These are phyloP conservation scores for Saturnispora zaruensis DNA, from an alignment of 805 yeast genomes.

Conservation along the genomic window DNA sequence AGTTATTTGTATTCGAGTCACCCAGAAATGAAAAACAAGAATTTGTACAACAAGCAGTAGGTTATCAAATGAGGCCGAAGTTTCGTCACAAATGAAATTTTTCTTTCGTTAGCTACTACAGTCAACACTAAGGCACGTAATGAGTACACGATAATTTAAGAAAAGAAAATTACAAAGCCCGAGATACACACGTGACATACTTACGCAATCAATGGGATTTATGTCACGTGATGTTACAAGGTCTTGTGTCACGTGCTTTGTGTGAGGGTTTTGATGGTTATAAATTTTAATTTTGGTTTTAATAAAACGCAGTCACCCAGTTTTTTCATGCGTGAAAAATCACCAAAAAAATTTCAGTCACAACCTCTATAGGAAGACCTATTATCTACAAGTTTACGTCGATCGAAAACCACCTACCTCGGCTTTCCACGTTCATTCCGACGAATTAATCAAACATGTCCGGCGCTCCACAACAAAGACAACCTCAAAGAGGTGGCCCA, in stretches of 20 bases:
- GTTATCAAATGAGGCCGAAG: no score
- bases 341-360: background rate
- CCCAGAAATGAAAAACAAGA: no score
- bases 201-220: no score
- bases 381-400: slow-evolving; percentile 26
- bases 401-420: slow-evolving; percentile 63
- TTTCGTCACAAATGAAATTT: no score
- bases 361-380: background rate
- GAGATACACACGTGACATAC: no score
- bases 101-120: no score
- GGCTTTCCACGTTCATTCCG: slow-evolving; percentile 68
- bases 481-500: slow-evolving; percentile 40
- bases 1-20: no score
- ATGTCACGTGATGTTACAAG: background rate
- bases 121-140: no score
- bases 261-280: background rate
- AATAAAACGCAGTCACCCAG: background rate
- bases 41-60: no score
- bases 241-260: background rate
- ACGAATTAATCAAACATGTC: slow-evolving; percentile 36
- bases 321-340: background rate
- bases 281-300: background rate
- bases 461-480: slow-evolving; percentile 29
- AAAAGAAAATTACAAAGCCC: no score
- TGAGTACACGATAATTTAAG: no score